Percentiles rank a stretch among this genome's conserved stretches.
Conservation (phyloP, 139 green algal genomes). For the Volvox africanus region DNA sequence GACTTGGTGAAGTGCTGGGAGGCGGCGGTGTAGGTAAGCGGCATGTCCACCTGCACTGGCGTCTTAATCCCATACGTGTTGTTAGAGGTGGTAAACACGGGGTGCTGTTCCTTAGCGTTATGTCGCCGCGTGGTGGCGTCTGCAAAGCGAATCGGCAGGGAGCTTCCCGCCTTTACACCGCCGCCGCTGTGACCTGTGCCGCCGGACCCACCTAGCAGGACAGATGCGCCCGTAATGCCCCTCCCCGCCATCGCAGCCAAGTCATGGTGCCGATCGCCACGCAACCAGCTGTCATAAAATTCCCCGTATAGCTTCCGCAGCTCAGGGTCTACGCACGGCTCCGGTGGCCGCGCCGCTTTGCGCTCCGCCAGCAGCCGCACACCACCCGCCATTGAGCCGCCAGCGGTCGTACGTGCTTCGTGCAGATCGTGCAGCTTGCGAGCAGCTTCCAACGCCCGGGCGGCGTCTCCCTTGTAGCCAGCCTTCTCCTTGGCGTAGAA, state of each 20-base stretch:
- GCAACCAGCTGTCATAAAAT: conserved; percentile 28
- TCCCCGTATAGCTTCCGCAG: not conserved
- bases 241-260: not conserved
- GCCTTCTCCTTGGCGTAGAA: conserved; percentile 36
- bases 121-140: conserved; percentile 45
- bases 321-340: conserved; percentile 30
- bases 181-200: not conserved
- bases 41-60: conserved; percentile 37
- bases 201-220: conserved; percentile 5
- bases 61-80: conserved; percentile 44
- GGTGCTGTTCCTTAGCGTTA: conserved; percentile 39
- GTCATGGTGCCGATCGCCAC: conserved; percentile 43
- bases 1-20: conserved; percentile 45
- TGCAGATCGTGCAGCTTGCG: conserved; percentile 25
- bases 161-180: not conserved
- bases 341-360: not conserved
- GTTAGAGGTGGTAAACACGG: conserved; percentile 46
- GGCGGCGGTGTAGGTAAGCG: conserved; percentile 35
- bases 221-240: conserved; percentile 13
- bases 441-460: conserved; percentile 35
- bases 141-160: conserved; percentile 47
- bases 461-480: conserved; percentile 34
- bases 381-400: conserved; percentile 9
- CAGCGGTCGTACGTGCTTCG: conserved; percentile 16
- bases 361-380: conserved; percentile 2